Conservation (phyloP, 257 asterid species). For the Ocimum tenuiflorum region DNA sequence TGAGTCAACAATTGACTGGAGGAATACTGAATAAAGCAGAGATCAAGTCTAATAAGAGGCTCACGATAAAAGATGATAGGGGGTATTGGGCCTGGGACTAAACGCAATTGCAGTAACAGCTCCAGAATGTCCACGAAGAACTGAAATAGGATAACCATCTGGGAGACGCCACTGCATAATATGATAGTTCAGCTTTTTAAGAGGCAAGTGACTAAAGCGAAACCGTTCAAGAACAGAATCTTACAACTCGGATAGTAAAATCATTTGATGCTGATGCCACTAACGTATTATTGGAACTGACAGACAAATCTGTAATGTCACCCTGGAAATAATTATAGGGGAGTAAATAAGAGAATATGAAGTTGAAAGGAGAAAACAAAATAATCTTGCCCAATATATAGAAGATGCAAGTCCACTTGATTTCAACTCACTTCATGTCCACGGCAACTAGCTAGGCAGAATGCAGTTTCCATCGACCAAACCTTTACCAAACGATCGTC, state of each 20-base stretch:
- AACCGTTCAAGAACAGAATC: constrained; percentile 29
- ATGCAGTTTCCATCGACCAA: constrained; percentile 99
- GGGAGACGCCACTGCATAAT: constrained; percentile 90
- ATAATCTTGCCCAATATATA: neutral
- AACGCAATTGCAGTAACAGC: constrained; percentile 95
- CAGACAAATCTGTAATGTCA: constrained; percentile 91
- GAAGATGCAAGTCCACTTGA: constrained; percentile 1
- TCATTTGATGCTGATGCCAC: constrained; percentile 98
- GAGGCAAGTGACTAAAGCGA: constrained; percentile 24
- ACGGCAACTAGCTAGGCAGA: constrained; percentile 91
- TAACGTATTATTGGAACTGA: constrained; percentile 71
- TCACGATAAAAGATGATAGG: constrained; percentile 88
- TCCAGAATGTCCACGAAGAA: constrained; percentile 91
- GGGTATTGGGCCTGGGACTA: constrained; percentile 61
- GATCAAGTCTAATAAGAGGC: constrained; percentile 27
- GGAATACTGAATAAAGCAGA: constrained; percentile 4
- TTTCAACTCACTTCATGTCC: constrained; percentile 84
- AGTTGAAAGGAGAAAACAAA: constrained; percentile 13
- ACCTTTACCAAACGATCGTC: constrained; percentile 97
- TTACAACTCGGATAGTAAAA: constrained; percentile 91
- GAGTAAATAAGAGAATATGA: neutral
- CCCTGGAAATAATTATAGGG: constrained; percentile 48
- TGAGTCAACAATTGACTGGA: neutral
- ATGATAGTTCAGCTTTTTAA: constrained; percentile 23
- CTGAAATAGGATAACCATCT: constrained; percentile 84